Evolutionary conservation across 345 rosid genomes (phyloP), one percentile per base, ranked within the genome.

Genomic region (Euphorbia tirucalli): DNA sequence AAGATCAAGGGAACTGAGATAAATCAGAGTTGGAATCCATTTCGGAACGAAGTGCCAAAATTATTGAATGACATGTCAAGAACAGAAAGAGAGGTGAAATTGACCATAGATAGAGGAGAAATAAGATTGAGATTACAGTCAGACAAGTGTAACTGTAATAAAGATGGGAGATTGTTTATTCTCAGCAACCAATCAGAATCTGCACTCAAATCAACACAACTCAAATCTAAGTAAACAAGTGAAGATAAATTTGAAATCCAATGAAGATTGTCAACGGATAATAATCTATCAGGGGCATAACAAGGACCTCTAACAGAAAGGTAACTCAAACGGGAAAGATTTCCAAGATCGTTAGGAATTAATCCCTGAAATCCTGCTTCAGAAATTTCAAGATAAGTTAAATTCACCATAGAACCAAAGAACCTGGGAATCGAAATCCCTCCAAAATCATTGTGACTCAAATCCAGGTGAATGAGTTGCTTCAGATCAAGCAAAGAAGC

Each of bases 221-320:
- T 67, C 37, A 81, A 9, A 59, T 81, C 74, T 37, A 84, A 79
- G 44, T 30, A 5, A 25, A 70, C 28, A 24, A 82, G 72, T 3
- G 31, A 67, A 19, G 61, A 10, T 60, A 81, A 65, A 63, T 22
- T 21, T 10, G 75, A 67, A 31, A 82, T 61, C 87, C 85, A 84
- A 7, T 11, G 4, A 2, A 82, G 27, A 65, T 73, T 69, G 2
- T 74, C 75, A 24, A 24, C 65, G 48, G 14, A 65, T 4, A 65
- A 13, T 22, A 25, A 7, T 11, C 50, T 65, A 18, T 24, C 35
- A 13, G 4, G 7, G 0, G 13, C 25, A 61, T 22, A 24, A 52
- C 2, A 44, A 5, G 28, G 8, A 11, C 11, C 7, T 25, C 30
- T 30, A n/a, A 79, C 60, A 16, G 70, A 61, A 25, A 77, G 78